These are phyloP conservation scores for Thalassiosira mediterranea DNA, from an alignment of 352 stramenopile species.

Conservation along the genomic window DNA sequence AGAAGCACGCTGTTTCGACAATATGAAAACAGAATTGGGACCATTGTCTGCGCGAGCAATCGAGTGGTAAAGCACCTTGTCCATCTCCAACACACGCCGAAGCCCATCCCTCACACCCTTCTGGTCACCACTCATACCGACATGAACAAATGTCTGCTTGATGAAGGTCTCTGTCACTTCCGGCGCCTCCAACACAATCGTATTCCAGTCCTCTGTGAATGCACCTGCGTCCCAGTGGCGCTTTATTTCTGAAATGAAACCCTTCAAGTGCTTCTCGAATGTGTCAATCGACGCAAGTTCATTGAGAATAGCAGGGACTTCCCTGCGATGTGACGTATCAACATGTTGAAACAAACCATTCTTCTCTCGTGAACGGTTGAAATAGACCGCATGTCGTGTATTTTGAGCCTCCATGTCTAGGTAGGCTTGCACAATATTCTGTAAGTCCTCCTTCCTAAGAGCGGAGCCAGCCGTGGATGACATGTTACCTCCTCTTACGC, in stretches of 20 bases:
- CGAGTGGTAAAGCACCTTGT: slow-evolving; percentile 23
- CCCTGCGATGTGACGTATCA: slow-evolving; percentile 11
- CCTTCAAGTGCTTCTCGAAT: slow-evolving; percentile 1
- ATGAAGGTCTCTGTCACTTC: slow-evolving; percentile 34
- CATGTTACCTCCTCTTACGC: slow-evolving; percentile 1
- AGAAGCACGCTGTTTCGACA: slow-evolving; percentile 20
- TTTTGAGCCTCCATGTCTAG: slow-evolving; percentile 6
- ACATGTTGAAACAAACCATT: slow-evolving; percentile 26
- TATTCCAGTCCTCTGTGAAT: slow-evolving; percentile 28
- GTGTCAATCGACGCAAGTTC: background rate
- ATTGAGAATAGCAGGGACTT: slow-evolving; percentile 11
- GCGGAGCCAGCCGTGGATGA: slow-evolving; percentile 9
- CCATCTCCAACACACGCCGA: background rate
- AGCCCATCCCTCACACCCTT: slow-evolving; percentile 11
- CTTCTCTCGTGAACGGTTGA: slow-evolving; percentile 13
- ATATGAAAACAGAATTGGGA: slow-evolving; percentile 9
- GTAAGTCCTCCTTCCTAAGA: slow-evolving; percentile 1
- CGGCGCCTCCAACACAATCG: slow-evolving; percentile 17
- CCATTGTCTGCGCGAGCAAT: slow-evolving; percentile 10
- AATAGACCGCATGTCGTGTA: slow-evolving; percentile 9
- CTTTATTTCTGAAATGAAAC: background rate
- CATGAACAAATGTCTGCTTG: slow-evolving; percentile 21
- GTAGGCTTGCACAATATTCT: slow-evolving; percentile 7
- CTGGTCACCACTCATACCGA: slow-evolving; percentile 13
- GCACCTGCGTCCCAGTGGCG: background rate